Evolutionary conservation across 2,329 filamentous ascomycete species (phyloP).

Genomic region (Ramularia endophylla): DNA sequence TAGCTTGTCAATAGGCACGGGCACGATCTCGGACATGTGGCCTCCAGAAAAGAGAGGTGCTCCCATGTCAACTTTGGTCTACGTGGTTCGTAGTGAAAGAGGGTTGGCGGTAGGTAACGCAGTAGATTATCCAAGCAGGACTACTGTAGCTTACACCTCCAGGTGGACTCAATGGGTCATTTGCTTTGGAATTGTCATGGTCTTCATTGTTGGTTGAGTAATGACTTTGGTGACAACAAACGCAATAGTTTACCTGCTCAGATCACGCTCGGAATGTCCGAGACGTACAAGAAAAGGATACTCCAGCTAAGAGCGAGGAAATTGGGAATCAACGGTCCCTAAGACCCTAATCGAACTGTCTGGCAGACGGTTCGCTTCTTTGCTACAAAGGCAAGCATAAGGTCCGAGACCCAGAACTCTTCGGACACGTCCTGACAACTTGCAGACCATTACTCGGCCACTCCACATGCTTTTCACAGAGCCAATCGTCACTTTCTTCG

Average conservation of each 20-base stretch:
- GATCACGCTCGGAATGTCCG: slow-evolving; percentile 28
- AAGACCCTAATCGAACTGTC: slow-evolving; percentile 1
- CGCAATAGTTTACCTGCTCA: neutral
- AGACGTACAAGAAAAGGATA: slow-evolving; percentile 30
- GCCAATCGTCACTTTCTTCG: slow-evolving; percentile 27
- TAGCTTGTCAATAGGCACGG: slow-evolving; percentile 33
- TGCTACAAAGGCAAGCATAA: slow-evolving; percentile 2
- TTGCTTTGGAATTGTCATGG: slow-evolving; percentile 19
- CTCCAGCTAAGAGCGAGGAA: slow-evolving; percentile 22
- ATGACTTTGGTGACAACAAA: neutral
- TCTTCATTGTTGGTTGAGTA: slow-evolving; percentile 8
- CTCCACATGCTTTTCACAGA: slow-evolving; percentile 27
- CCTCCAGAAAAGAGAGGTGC: slow-evolving; percentile 10
- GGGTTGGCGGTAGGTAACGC: slow-evolving; percentile 23
- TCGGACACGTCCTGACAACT: too few species aligned
- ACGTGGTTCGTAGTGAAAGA: slow-evolving; percentile 5
- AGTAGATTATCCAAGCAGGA: too few species aligned
- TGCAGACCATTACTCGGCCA: slow-evolving; percentile 20
- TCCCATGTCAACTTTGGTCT: slow-evolving; percentile 12
- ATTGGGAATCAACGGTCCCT: slow-evolving; percentile 13
- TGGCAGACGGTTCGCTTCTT: slow-evolving; percentile 7
- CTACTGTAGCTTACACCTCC: slow-evolving; percentile 26
- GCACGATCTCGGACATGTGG: slow-evolving; percentile 18
- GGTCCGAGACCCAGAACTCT: neutral
- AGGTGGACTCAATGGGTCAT: slow-evolving; percentile 32